phyloP scores from a whole-genome alignment of 257 asterid species.

The Thymus quinquecostatus region DNA sequence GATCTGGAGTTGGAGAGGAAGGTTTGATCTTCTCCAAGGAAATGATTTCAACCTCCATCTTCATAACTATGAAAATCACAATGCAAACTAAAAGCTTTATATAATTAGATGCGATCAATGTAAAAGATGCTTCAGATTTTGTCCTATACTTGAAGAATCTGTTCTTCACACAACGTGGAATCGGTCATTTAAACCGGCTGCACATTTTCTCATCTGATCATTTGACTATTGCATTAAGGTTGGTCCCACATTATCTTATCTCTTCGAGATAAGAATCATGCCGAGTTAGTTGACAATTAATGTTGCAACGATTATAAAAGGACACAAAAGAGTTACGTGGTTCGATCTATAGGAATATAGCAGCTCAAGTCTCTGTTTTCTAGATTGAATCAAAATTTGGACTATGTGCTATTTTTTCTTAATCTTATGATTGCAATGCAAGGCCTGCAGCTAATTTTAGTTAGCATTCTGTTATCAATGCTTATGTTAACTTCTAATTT shows the following conservation, averaged over 20 bases:
- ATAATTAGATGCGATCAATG: slow-evolving; percentile 10
- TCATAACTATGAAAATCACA: neutral
- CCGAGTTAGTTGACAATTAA: too few species aligned
- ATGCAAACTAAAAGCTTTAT: neutral
- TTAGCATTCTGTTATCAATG: too few species aligned
- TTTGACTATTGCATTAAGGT: neutral
- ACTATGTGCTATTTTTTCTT: neutral
- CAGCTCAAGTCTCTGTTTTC: too few species aligned
- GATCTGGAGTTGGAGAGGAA: slow-evolving; percentile 65
- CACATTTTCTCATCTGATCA: neutral
- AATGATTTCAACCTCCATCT: slow-evolving; percentile 49
- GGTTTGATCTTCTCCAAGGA: slow-evolving; percentile 60
- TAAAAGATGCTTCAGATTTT: slow-evolving; percentile 27
- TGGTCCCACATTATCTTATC: neutral
- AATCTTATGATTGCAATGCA: neutral
- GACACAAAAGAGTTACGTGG: too few species aligned
- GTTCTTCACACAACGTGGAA: neutral
- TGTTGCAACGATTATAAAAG: too few species aligned
- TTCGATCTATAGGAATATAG: too few species aligned
- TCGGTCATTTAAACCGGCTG: neutral
- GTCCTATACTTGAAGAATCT: slow-evolving; percentile 15
- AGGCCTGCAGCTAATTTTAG: neutral
- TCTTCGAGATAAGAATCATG: neutral
- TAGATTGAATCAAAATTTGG: too few species aligned
- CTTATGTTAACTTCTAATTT: too few species aligned